phyloP scores from a whole-genome alignment of 2,329 filamentous ascomycete genomes.

The Onygenales sp. region DNA sequence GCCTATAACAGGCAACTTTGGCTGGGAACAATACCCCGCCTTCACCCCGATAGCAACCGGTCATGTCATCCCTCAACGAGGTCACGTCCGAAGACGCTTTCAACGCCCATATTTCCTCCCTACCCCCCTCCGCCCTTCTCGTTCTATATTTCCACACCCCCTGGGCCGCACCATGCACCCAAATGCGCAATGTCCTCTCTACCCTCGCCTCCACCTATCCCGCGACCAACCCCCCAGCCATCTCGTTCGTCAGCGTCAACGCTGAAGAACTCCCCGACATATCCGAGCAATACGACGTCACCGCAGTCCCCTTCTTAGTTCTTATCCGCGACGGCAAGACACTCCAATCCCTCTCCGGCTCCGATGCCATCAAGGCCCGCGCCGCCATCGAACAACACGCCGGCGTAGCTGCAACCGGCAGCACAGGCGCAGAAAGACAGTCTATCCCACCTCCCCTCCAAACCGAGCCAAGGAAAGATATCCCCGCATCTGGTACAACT shows the following conservation, averaged over 20 bases:
- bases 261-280: conserved; percentile 90
- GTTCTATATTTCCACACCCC: conserved; percentile 92
- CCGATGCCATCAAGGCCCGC: conserved; percentile 77
- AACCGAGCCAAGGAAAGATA: conserved; percentile 26
- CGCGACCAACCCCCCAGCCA: conserved; percentile 52
- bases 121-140: conserved; percentile 62
- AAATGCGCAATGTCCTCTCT: conserved; percentile 80
- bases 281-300: conserved; percentile 86
- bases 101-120: conserved; percentile 55
- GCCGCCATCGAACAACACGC: conserved; percentile 77
- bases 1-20: neutral
- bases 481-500: conserved; percentile 17
- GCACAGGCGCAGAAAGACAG: conserved; percentile 22
- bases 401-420: conserved; percentile 31
- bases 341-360: conserved; percentile 79
- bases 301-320: conserved; percentile 85
- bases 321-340: conserved; percentile 66
- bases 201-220: conserved; percentile 83
- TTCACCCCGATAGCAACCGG: conserved; percentile 10
- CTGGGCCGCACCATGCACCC: conserved; percentile 91
- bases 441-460: conserved; percentile 31
- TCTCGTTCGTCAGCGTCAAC: conserved; percentile 83
- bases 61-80: conserved; percentile 68
- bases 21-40: neutral
- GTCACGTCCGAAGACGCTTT: conserved; percentile 67